Evolutionary conservation across 1,284 basidiomycete genomes (phyloP).

Genomic region (Ustilago trichophora): DNA sequence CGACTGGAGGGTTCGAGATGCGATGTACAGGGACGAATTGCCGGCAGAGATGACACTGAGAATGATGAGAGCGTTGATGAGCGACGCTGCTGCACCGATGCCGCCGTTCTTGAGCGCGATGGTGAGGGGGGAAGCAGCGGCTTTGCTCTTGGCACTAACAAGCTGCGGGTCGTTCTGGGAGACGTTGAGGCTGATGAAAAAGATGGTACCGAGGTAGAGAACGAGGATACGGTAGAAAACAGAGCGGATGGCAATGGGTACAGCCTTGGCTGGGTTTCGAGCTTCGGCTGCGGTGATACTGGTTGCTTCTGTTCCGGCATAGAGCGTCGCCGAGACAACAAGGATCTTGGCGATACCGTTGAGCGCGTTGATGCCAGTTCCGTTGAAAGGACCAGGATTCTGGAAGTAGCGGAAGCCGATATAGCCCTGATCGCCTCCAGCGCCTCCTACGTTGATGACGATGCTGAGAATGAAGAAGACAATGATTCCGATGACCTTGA

Average conservation of each 20-base stretch:
- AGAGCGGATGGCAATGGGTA: slow-evolving; percentile 67
- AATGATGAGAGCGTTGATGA: slow-evolving; percentile 57
- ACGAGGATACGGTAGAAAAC: slow-evolving; percentile 78
- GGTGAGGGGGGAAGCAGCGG: slow-evolving; percentile 46
- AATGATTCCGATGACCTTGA: slow-evolving; percentile 43
- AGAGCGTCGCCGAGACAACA: slow-evolving; percentile 75
- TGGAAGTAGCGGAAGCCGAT: slow-evolving; percentile 55
- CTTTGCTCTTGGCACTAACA: slow-evolving; percentile 27
- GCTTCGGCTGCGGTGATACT: slow-evolving; percentile 49
- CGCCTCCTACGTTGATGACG: slow-evolving; percentile 44
- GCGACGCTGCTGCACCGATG: slow-evolving; percentile 31
- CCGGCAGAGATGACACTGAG: slow-evolving; percentile 47
- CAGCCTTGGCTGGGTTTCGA: slow-evolving; percentile 37
- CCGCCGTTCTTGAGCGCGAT: slow-evolving; percentile 48
- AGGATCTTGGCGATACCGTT: slow-evolving; percentile 69
- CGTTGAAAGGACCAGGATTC: slow-evolving; percentile 68
- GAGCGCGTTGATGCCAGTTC: slow-evolving; percentile 50
- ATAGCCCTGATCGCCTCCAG: slow-evolving; percentile 38
- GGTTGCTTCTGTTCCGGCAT: slow-evolving; percentile 76
- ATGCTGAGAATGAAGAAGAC: slow-evolving; percentile 49
- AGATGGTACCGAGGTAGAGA: slow-evolving; percentile 71
- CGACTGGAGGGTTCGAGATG: slow-evolving; percentile 47
- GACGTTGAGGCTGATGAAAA: slow-evolving; percentile 53
- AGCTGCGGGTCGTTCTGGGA: slow-evolving; percentile 37
- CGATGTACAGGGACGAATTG: slow-evolving; percentile 53